These are phyloP conservation scores for Phaeosphaeriaceae sp. DNA, from an alignment of 2,329 filamentous ascomycete species.

Conservation along the genomic window DNA sequence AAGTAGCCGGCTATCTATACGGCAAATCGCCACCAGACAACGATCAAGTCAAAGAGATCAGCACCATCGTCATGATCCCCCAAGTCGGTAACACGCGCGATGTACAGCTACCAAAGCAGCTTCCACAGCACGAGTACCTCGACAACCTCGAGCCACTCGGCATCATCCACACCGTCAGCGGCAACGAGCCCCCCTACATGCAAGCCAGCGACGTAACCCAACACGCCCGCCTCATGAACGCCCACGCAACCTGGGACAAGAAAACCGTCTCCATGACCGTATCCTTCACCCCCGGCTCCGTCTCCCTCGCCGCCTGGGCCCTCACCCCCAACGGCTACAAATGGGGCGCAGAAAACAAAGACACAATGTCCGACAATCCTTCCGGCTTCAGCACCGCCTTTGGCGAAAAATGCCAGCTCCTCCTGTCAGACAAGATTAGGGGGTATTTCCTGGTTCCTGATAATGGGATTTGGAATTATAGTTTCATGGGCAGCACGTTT, in stretches of 20 bases:
- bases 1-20: slow-evolving; percentile 95
- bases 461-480: slow-evolving; percentile 93
- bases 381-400: slow-evolving; percentile 90
- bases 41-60: slow-evolving; percentile 94
- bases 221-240: slow-evolving; percentile 86
- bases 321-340: slow-evolving; percentile 92
- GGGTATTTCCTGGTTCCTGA: slow-evolving; percentile 97
- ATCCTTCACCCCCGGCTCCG: slow-evolving; percentile 94
- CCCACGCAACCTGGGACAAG: slow-evolving; percentile 81
- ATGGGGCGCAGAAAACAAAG: slow-evolving; percentile 96
- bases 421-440: slow-evolving; percentile 90
- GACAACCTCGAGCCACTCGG: slow-evolving; percentile 87
- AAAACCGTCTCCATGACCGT: slow-evolving; percentile 95
- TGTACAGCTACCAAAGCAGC: slow-evolving; percentile 85
- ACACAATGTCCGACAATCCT: slow-evolving; percentile 88
- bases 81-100: slow-evolving; percentile 94
- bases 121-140: slow-evolving; percentile 92
- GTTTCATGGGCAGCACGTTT: slow-evolving; percentile 93
- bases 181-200: slow-evolving; percentile 97
- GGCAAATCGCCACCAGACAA: slow-evolving; percentile 92
- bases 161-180: slow-evolving; percentile 92
- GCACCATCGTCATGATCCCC: slow-evolving; percentile 95
- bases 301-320: slow-evolving; percentile 92
- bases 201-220: slow-evolving; percentile 92
- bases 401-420: slow-evolving; percentile 92